Conservation (phyloP, 768 basidiomycete genomes). For the Pluteus cervinus region DNA sequence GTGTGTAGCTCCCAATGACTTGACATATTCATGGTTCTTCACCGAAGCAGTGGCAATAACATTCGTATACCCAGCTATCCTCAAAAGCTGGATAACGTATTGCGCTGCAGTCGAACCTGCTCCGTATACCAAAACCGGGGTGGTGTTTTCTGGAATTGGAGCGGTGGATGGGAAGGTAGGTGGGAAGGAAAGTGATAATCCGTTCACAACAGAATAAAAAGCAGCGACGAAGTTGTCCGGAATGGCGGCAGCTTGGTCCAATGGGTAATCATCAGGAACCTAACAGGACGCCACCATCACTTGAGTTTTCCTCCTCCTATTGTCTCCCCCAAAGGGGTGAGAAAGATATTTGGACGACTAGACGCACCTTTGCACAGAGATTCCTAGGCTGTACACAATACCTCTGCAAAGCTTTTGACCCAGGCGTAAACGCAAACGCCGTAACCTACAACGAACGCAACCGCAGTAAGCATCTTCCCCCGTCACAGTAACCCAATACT, state of each 20-base stretch:
- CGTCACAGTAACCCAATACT: too few relatives aligned
- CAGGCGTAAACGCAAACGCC: constrained; percentile 10
- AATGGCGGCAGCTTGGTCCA: constrained; percentile 29
- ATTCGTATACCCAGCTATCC: constrained; percentile 30
- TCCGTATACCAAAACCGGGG: constrained; percentile 36
- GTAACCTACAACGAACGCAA: constrained; percentile 9
- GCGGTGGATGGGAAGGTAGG: constrained; percentile 18
- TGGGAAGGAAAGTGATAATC: constrained; percentile 28
- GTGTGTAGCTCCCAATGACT: constrained; percentile 28
- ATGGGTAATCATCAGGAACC: constrained; percentile 4
- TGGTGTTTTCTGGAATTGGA: constrained; percentile 16
- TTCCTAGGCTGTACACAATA: constrained; percentile 13
- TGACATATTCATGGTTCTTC: constrained; percentile 22
- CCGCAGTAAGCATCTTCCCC: too few relatives aligned
- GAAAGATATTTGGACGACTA: neutral
- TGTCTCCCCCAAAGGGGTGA: neutral
- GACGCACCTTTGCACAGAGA: constrained; percentile 27
- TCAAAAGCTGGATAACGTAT: constrained; percentile 26
- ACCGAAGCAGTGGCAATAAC: constrained; percentile 31
- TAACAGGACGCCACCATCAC: neutral
- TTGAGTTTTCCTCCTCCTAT: neutral
- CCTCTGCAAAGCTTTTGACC: constrained; percentile 14
- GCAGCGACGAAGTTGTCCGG: constrained; percentile 37
- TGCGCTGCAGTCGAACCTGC: constrained; percentile 32
- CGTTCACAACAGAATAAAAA: constrained; percentile 30